Evolutionary conservation across 1,284 basidiomycete genomes (phyloP).

Genomic region (Leucocoprinus gongylophorus): DNA sequence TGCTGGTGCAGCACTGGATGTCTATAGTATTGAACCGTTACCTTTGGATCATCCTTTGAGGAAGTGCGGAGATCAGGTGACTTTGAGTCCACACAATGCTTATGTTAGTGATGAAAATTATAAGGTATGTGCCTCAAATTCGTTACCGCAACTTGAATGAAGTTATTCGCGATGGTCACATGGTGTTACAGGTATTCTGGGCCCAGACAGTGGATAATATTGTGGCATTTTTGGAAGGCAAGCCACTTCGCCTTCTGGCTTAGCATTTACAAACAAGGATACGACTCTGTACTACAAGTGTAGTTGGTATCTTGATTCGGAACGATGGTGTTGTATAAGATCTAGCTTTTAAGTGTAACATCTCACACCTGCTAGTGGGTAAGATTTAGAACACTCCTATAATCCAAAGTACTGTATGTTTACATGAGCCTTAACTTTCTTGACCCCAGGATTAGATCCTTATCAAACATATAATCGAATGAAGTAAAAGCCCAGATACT

Average conservation of each 20-base stretch:
- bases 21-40: constrained; percentile 58
- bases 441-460: too few species aligned
- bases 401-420: too few species aligned
- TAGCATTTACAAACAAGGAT: constrained; percentile 1
- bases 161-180: not conserved
- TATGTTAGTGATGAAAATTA: constrained; percentile 49
- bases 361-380: too few species aligned
- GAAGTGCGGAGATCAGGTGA: constrained; percentile 40
- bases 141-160: not conserved
- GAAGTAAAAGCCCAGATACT: too few species aligned
- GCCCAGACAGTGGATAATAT: constrained; percentile 50
- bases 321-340: too few species aligned
- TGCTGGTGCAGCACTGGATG: constrained; percentile 49
- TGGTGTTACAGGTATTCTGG: constrained; percentile 31
- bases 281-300: too few species aligned
- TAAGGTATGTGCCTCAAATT: constrained; percentile 27
- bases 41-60: constrained; percentile 49
- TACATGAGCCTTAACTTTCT: too few species aligned
- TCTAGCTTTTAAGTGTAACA: too few species aligned
- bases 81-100: constrained; percentile 54
- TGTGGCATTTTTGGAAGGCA: constrained; percentile 37
- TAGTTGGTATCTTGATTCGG: too few species aligned
- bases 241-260: constrained; percentile 22
- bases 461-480: too few species aligned
- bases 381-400: too few species aligned